These are phyloP conservation scores for Clitoria ternatea DNA, from an alignment of 306 rosid species.

Conservation along the genomic window DNA sequence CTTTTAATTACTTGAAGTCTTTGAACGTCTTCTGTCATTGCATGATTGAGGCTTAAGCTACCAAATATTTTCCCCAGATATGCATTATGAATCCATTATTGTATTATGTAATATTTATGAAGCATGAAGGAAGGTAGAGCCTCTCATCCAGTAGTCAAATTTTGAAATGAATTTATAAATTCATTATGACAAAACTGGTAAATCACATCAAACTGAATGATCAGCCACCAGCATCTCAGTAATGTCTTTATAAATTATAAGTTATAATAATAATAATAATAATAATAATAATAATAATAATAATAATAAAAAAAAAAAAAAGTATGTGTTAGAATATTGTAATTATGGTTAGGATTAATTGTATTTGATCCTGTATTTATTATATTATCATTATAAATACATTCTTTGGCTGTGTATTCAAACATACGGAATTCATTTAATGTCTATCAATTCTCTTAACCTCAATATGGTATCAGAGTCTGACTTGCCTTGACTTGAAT, in stretches of 20 bases:
- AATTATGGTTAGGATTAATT: too few relatives aligned
- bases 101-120: constrained; percentile 6
- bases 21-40: background rate
- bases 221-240: background rate
- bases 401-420: too few relatives aligned
- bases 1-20: background rate
- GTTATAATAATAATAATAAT: too few relatives aligned
- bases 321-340: too few relatives aligned
- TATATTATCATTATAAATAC: too few relatives aligned
- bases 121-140: background rate
- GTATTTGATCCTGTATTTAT: too few relatives aligned
- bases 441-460: too few relatives aligned
- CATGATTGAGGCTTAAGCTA: background rate
- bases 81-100: background rate
- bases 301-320: too few relatives aligned
- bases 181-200: background rate
- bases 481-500: too few relatives aligned
- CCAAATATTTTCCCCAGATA: background rate
- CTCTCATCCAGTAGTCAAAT: background rate
- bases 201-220: constrained; percentile 19
- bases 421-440: too few relatives aligned
- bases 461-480: too few relatives aligned
- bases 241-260: background rate
- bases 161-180: constrained; percentile 9
- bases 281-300: too few relatives aligned